Percentiles rank a stretch among this genome's conserved stretches.
phyloP scores from a whole-genome alignment of 371 early-diverging fungal species.

The Circinella minor region DNA sequence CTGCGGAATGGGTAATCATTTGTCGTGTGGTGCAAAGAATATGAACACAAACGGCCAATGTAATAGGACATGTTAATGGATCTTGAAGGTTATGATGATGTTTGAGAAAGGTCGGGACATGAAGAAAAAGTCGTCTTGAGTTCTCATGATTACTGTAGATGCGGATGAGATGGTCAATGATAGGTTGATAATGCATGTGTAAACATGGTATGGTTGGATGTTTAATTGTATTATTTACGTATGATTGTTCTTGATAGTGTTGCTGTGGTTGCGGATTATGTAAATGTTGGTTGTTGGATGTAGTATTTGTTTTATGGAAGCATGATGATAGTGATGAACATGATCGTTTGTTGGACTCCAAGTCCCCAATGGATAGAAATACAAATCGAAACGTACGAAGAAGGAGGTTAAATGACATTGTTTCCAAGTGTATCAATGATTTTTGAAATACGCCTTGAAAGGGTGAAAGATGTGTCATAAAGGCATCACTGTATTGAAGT shows the following conservation, averaged over 20 bases:
- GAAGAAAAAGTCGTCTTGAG: slow-evolving; percentile 7
- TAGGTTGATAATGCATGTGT: not conserved
- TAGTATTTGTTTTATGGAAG: too few relatives aligned
- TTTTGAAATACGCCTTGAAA: slow-evolving; percentile 15
- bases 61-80: slow-evolving; percentile 17
- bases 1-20: not conserved
- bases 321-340: too few relatives aligned
- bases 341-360: not conserved
- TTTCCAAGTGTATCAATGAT: not conserved
- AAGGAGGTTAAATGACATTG: not conserved
- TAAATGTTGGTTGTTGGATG: too few relatives aligned
- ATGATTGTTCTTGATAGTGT: not conserved
- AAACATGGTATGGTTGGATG: too few relatives aligned
- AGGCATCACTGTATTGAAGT: slow-evolving; percentile 9
- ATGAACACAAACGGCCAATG: slow-evolving; percentile 20
- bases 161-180: slow-evolving; percentile 8
- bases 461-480: slow-evolving; percentile 16
- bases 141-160: slow-evolving; percentile 4
- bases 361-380: not conserved
- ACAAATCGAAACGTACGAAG: not conserved
- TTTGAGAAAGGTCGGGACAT: slow-evolving; percentile 12
- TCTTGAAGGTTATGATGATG: slow-evolving; percentile 9
- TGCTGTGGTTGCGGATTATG: not conserved
- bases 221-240: not conserved
- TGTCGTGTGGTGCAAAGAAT: slow-evolving; percentile 1